phyloP scores from a whole-genome alignment of 768 basidiomycete species.

The Boletus rubroflammeus region DNA sequence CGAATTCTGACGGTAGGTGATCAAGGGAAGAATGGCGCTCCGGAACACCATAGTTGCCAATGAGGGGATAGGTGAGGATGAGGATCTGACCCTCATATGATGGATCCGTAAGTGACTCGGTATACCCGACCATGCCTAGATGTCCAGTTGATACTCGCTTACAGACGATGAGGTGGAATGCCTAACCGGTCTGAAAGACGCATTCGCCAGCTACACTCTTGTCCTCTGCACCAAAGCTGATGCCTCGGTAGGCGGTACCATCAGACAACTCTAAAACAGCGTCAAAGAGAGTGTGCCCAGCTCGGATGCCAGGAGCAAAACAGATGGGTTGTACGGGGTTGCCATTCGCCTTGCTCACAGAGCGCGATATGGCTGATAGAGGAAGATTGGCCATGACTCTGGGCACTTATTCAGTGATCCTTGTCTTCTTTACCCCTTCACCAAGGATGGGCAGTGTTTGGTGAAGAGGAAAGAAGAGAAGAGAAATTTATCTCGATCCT shows the following conservation, averaged over 20 bases:
- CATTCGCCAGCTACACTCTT: constrained; percentile 97
- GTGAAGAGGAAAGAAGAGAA: constrained; percentile 49
- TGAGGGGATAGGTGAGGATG: constrained; percentile 91
- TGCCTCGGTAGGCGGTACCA: constrained; percentile 82
- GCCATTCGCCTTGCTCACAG: constrained; percentile 37
- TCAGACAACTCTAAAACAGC: constrained; percentile 87
- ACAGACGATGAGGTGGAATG: constrained; percentile 9
- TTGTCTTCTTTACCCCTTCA: constrained; percentile 49
- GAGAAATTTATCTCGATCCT: constrained; percentile 12
- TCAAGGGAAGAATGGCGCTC: constrained; percentile 50
- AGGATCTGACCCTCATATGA: constrained; percentile 99
- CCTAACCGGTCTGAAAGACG: constrained; percentile 97
- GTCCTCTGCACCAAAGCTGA: constrained; percentile 88
- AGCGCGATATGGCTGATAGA: constrained; percentile 45
- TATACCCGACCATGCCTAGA: constrained; percentile 98
- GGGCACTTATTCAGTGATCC: constrained; percentile 6
- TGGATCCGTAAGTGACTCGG: constrained; percentile 96
- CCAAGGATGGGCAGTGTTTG: constrained; percentile 38
- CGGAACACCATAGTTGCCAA: constrained; percentile 98
- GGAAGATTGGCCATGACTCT: constrained; percentile 25
- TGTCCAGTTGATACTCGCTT: constrained; percentile 13
- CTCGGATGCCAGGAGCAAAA: constrained; percentile 26
- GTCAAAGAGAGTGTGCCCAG: constrained; percentile 36
- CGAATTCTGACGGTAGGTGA: constrained; percentile 72
- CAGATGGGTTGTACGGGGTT: constrained; percentile 35